These are phyloP conservation scores for Psilocybe sp. DNA, from an alignment of 768 basidiomycete genomes.

Conservation along the genomic window DNA sequence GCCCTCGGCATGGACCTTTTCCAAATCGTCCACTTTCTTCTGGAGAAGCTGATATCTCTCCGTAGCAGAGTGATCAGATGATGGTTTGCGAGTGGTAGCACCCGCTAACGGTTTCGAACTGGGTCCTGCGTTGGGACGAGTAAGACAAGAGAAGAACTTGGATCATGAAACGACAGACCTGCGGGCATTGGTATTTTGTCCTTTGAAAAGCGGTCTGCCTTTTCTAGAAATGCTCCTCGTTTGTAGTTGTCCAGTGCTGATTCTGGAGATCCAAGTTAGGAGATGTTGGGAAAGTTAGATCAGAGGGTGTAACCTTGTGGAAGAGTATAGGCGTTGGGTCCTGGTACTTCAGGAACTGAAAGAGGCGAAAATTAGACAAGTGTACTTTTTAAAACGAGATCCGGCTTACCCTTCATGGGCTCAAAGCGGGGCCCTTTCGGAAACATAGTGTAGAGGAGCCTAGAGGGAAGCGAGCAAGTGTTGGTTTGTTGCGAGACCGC, in stretches of 20 bases:
- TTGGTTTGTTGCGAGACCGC: constrained; percentile 6
- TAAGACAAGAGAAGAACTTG: background rate
- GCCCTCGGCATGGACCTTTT: constrained; percentile 58
- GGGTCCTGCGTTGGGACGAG: constrained; percentile 11
- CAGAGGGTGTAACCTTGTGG: constrained; percentile 29
- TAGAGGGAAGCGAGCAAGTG: background rate
- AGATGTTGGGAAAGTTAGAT: background rate
- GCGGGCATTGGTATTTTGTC: constrained; percentile 38
- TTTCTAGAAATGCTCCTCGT: constrained; percentile 57
- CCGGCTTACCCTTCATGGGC: constrained; percentile 31
- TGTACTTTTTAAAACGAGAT: background rate
- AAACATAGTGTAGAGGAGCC: constrained; percentile 32
- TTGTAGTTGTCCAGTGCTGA: constrained; percentile 51
- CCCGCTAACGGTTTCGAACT: no score
- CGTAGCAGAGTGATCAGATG: constrained; percentile 19
- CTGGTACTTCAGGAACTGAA: constrained; percentile 49
- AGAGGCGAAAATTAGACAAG: background rate
- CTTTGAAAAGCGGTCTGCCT: constrained; percentile 47
- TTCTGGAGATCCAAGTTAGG: constrained; percentile 22
- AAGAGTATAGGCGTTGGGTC: constrained; percentile 46
- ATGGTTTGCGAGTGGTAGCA: constrained; percentile 17
- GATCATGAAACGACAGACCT: constrained; percentile 29
- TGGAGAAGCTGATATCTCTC: constrained; percentile 58
- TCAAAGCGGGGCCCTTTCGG: constrained; percentile 47
- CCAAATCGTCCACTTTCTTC: constrained; percentile 62